Percentiles rank a stretch among this genome's conserved stretches.
Evolutionary conservation across 2,329 filamentous ascomycete species (phyloP).

Genomic region (Moelleriella libera): DNA sequence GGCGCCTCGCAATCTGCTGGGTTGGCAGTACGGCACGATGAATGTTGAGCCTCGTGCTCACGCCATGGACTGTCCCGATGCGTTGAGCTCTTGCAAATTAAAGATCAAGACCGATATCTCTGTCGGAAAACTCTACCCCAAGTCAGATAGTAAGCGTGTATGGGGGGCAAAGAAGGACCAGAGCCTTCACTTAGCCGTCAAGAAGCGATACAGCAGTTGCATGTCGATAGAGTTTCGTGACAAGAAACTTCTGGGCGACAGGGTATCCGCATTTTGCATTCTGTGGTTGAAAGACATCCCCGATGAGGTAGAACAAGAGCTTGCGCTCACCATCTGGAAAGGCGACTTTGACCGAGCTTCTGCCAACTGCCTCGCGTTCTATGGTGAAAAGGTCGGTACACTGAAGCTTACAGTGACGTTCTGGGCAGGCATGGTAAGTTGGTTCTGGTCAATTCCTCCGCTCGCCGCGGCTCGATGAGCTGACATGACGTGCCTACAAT

Average conservation of each 20-base stretch:
- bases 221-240: constrained; percentile 41
- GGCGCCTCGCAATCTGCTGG: constrained; percentile 41
- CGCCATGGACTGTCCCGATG: constrained; percentile 26
- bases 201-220: constrained; percentile 40
- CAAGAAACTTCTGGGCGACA: constrained; percentile 29
- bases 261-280: constrained; percentile 45
- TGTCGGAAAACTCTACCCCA: constrained; percentile 41
- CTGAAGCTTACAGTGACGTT: constrained; percentile 25
- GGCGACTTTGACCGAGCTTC: constrained; percentile 36
- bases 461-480: not conserved
- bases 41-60: constrained; percentile 42
- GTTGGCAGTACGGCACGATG: constrained; percentile 61
- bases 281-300: constrained; percentile 57
- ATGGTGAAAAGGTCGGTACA: constrained; percentile 32
- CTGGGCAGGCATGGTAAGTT: constrained; percentile 20
- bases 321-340: constrained; percentile 51
- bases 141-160: constrained; percentile 22
- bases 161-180: constrained; percentile 38
- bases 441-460: not conserved
- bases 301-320: constrained; percentile 48
- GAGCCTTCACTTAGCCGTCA: constrained; percentile 36
- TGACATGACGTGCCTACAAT: not conserved
- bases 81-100: constrained; percentile 34
- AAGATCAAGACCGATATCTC: constrained; percentile 46
- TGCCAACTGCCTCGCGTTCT: constrained; percentile 24